Percentiles rank a stretch among this genome's conserved stretches.
Evolutionary conservation across 2,329 filamentous ascomycete species (phyloP).

Genomic region (Fusarium ramigenum): DNA sequence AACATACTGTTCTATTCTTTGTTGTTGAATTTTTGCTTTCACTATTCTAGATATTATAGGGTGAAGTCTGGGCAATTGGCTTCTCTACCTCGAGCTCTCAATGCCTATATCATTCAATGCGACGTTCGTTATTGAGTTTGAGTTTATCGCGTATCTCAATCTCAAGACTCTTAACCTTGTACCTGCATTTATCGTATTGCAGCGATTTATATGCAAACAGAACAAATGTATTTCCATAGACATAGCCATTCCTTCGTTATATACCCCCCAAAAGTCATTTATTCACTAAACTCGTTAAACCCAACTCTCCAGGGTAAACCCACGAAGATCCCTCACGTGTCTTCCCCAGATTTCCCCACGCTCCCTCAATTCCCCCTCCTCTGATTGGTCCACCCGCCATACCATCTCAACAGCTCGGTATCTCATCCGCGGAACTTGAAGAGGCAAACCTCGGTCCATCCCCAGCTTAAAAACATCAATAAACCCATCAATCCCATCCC

Average conservation of each 20-base stretch:
- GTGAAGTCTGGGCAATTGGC: too few relatives aligned
- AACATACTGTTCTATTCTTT: too few relatives aligned
- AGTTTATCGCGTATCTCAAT: not conserved
- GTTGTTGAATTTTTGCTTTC: accelerated
- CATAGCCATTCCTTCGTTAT: accelerated
- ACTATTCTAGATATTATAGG: too few relatives aligned
- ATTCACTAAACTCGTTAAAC: too few relatives aligned
- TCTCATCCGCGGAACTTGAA: slow-evolving; percentile 11
- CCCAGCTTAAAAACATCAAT: not conserved
- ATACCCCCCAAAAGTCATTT: accelerated
- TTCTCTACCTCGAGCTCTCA: too few relatives aligned
- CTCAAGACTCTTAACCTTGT: accelerated
- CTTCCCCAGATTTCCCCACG: slow-evolving; percentile 16
- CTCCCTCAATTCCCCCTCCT: not conserved
- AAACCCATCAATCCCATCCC: not conserved
- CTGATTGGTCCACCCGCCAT: not conserved
- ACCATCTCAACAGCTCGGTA: not conserved
- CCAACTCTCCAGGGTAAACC: not conserved
- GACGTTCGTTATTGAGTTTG: too few relatives aligned
- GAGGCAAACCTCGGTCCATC: slow-evolving; percentile 5
- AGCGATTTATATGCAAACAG: accelerated
- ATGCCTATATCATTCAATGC: too few relatives aligned
- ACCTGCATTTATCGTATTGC: not conserved
- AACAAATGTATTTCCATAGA: not conserved
- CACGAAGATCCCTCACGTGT: not conserved